Base-by-base conservation (phyloP, 805 yeast genomes). In the Zygosaccharomyces gambellarensis region DNA sequence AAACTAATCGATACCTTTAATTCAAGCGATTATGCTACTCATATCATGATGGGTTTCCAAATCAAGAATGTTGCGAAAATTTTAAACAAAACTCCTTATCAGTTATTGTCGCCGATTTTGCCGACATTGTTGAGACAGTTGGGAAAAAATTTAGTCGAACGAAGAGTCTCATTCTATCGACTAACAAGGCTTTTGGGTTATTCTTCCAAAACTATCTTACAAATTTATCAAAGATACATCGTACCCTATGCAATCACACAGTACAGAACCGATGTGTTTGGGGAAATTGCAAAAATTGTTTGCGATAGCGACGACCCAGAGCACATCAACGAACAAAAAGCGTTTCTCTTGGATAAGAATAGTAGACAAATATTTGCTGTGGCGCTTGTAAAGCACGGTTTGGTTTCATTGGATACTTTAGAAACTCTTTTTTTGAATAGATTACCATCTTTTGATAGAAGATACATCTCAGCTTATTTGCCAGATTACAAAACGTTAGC, bases 211-310 rank as follows among this genome's bases (percentile, higher is more conserved):
- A 80, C 79, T 17, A 85, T 94, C 46, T 70, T 90, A 25, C 73
- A 73, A 31, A 73, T 92, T 47, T 88, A 95, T 4, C 79, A 81
- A 41, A 78, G 80, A 17, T 84, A 81, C 59, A 87, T 90, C 0
- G 76, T 90, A 0, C 97, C 98, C 0, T 77, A 83, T 54, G 72
- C 90, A 5, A 74, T 90, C 47, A 82, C 83, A 8, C 80, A 80
- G 42, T 81, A 83, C 58, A 79, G 82, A 52, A 73, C 74, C 41
- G 87, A 82, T 56, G 78, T 80, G 23, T 73, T 90, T 34, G 52
- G 62, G 19, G 67, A 66, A 46, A 59, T 68, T 19, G 63, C 69
- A 2, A 59, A 53, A 14, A 61, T 65, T 27, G 58, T 63, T 59
- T 60, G 64, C 45, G 62, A 58, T 25, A 52, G 55, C 19, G 60